Base-by-base conservation (phyloP, 768 basidiomycete species). In the Psilocybe cyanescens region DNA sequence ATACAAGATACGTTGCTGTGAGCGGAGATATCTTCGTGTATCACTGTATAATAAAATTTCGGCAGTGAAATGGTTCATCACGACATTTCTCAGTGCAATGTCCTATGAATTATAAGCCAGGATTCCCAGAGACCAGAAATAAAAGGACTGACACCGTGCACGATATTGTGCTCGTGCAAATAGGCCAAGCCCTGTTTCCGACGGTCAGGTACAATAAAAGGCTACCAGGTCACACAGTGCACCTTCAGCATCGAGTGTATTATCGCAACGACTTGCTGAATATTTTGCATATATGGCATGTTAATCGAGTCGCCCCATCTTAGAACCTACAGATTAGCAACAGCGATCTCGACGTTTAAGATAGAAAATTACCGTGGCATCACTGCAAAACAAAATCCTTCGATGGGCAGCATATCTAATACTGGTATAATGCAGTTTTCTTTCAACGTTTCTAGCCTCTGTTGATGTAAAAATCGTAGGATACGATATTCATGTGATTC, bases 321-420 rank as follows among this genome's bases (percentile, higher is more conserved):
- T 35, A 17, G 17, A 24, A 45, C 33, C 68, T 6, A 37, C 33
- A 37, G 4, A 28, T 24, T 47, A 17, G 45, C 50, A 14, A 57
- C 19, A n/a, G n/a, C 19, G 19, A 37, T 55, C 37, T 6, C 3
- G 5, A 31, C 29, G 41, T 44, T 8, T 45, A 17, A 8, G 17
- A 33, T n/a, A 9, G 28, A n/a, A 33, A 1, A 35, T 11, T 8
- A 71, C 62, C 65, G 69, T 2, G 75, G 75, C 72, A 72, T 75
- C 17, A 76, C 68, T 8, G 58, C 65, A 51, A 74, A 70, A 51
- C 64, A 71, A 31, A 64, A 64, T 4, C 63, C 69, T n/a, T 66
- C 62, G 30, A 60, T 56, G 0, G 67, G 55, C 1, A 77, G 56
- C 8, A 76, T 44, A 16, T 75, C 73, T 0, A 76, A 52, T 1